Conservation (phyloP, 768 basidiomycete species). For the Podaxis sp. region DNA sequence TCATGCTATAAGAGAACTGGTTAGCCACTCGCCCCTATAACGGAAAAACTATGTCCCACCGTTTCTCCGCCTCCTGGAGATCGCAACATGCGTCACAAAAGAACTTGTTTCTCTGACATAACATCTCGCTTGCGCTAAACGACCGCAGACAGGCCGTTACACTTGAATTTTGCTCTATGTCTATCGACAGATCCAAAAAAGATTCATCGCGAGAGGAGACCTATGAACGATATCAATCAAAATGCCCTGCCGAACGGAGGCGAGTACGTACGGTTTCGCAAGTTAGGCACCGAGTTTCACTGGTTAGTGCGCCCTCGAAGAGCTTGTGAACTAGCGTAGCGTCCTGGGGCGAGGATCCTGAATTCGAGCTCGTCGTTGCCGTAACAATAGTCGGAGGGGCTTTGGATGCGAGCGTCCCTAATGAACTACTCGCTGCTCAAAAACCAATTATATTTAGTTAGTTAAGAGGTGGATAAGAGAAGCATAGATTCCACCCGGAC, state of each 20-base stretch:
- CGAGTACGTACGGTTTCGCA: constrained; percentile 82
- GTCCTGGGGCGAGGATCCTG: constrained; percentile 41
- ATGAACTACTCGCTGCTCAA: constrained; percentile 53
- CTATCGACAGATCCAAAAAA: constrained; percentile 97
- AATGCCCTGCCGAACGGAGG: not conserved
- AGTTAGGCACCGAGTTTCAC: constrained; percentile 95
- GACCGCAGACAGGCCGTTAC: constrained; percentile 94
- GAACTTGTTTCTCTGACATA: constrained; percentile 97
- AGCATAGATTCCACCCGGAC: constrained; percentile 25
- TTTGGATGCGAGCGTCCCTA: constrained; percentile 48
- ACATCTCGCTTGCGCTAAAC: constrained; percentile 98
- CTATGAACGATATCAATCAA: constrained; percentile 30
- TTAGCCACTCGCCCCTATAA: constrained; percentile 2
- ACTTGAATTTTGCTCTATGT: constrained; percentile 97
- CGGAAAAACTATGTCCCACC: constrained; percentile 42
- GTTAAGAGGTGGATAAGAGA: constrained; percentile 1
- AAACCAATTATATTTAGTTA: constrained; percentile 5
- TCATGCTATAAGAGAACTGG: constrained; percentile 69
- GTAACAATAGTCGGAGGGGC: constrained; percentile 36
- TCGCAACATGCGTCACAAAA: constrained; percentile 97
- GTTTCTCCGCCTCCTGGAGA: constrained; percentile 95
- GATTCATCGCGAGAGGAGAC: constrained; percentile 92
- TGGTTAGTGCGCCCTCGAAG: constrained; percentile 92
- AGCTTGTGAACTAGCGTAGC: constrained; percentile 85
- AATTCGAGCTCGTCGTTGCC: constrained; percentile 39